Base-by-base conservation (phyloP, 2,329 filamentous ascomycete genomes). In the Hansfordia pulvinata region DNA sequence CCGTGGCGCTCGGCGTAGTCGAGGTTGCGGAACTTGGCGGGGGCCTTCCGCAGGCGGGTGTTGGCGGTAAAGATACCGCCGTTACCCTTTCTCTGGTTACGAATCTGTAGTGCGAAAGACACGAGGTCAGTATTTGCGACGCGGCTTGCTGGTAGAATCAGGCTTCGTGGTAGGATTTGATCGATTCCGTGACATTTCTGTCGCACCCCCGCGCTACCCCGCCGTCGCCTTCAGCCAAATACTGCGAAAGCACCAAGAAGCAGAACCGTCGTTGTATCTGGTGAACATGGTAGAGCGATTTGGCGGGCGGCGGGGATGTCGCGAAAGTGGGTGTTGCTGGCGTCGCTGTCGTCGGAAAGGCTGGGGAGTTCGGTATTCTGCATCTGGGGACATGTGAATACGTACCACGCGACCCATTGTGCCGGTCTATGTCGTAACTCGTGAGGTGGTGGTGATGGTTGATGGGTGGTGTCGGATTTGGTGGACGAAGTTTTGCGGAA, bases 1-100 rank as follows among this genome's bases (percentile, higher is more conserved):
- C 90, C 90, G 75, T 96, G 88, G 58, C 83, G 76, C 71, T 94
- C 86, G 59, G 85, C 76, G 62, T 73, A 98, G 62, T 98, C 90
- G 74, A 94, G 82, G 49, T 74, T 83, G 64, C 90, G 74, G 79
- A 98, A 96, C 68, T 93, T 81, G 55, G 88, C 83, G 42, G 83
- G 81, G 40, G 78, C 75, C 76, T 96, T 94, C 71, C 90, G 88
- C 56, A 96, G 76, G 64, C 81, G 79, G 64, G 80, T 85, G 66
- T 81, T 72, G 60, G 78, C 75, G 63, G 74, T 68, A 62, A 69
- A 69, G 49, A 69, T 69, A 50, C 59, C 62, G 52, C 63, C 63
- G 55, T 58, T 58, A 50, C 64, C 64, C 59, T 69, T 69, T 52
- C 64, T 61, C 67, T 74, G 69, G 58, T 74, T 74, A 60, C 69